Percentiles rank a stretch among this genome's conserved stretches.
phyloP scores from a whole-genome alignment of 495 filamentous ascomycete species.

The Lophiotrema nucula region DNA sequence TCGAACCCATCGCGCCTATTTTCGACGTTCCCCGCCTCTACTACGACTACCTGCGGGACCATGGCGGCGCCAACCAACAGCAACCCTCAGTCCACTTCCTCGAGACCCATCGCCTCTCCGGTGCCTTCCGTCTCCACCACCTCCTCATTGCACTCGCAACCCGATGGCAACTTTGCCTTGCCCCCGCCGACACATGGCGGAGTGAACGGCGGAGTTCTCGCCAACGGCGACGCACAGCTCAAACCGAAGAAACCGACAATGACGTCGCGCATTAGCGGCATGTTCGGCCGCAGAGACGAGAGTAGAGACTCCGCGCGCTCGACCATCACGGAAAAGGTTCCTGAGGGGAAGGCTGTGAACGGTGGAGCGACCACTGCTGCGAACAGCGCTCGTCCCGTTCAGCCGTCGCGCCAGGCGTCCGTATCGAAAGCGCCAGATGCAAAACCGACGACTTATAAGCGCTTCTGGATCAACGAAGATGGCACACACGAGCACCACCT shows the following conservation, averaged over 20 bases:
- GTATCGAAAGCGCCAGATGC: conserved; percentile 35
- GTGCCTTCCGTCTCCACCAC: conserved; percentile 29
- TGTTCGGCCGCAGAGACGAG: conserved; percentile 40
- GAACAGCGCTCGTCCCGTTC: conserved; percentile 2
- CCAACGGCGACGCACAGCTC: conserved; percentile 21
- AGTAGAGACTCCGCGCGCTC: conserved; percentile 26
- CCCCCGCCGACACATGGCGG: conserved; percentile 9
- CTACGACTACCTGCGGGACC: not conserved
- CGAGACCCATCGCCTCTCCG: conserved; percentile 28
- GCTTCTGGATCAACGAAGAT: conserved; percentile 60
- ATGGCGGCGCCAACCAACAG: conserved; percentile 22
- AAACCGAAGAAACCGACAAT: conserved; percentile 41
- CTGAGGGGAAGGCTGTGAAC: conserved; percentile 29
- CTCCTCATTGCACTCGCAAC: conserved; percentile 34
- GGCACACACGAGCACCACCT: conserved; percentile 83
- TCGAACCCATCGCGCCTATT: not conserved
- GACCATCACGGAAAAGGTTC: conserved; percentile 30
- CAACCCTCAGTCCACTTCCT: conserved; percentile 12
- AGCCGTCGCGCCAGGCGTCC: conserved; percentile 34
- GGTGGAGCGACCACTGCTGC: conserved; percentile 2
- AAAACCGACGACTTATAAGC: conserved; percentile 41
- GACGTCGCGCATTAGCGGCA: conserved; percentile 42
- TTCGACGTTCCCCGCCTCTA: not conserved
- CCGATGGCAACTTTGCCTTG: conserved; percentile 28
- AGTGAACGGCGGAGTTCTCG: conserved; percentile 1